These are phyloP conservation scores for Falciphora oryzae DNA, from an alignment of 2,329 filamentous ascomycete genomes.

Conservation along the genomic window DNA sequence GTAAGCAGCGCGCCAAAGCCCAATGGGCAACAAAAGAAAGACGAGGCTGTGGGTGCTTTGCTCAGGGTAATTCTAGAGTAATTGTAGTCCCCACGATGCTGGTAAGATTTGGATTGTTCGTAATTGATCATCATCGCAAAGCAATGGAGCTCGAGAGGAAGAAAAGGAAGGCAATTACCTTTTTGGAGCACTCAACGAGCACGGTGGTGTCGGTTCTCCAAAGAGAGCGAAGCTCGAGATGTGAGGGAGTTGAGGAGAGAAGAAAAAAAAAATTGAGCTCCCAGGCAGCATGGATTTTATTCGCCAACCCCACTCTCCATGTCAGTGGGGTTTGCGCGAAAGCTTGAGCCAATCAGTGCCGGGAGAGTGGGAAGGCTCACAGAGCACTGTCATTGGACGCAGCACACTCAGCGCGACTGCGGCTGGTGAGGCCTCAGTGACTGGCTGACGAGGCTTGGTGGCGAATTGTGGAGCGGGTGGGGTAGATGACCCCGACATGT, in stretches of 20 bases:
- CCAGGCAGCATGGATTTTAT: background rate
- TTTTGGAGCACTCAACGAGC: background rate
- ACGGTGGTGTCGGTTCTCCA: background rate
- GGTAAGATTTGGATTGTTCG: conserved; percentile 62
- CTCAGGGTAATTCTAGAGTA: conserved; percentile 53
- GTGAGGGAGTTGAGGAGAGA: conserved; percentile 9
- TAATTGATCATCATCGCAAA: conserved; percentile 39
- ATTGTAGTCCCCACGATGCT: conserved; percentile 47
- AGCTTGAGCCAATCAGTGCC: background rate
- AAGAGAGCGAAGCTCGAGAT: background rate
- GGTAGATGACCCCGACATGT: background rate
- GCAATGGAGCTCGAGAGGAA: conserved; percentile 2
- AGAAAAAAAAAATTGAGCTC: conserved; percentile 12
- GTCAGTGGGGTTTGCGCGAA: background rate
- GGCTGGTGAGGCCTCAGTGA: conserved; percentile 11
- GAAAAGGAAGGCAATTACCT: conserved; percentile 6
- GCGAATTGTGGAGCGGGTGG: conserved; percentile 1
- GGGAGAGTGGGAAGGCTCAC: background rate
- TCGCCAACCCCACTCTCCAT: conserved; percentile 8
- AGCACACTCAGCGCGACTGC: background rate
- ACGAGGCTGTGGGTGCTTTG: conserved; percentile 26
- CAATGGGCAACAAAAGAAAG: background rate
- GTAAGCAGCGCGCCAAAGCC: conserved; percentile 7
- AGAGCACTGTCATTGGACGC: background rate
- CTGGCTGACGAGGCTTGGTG: background rate